Percentiles rank a stretch among this genome's conserved stretches.
phyloP scores from a whole-genome alignment of 345 rosid genomes.

The Moringa oleifera region DNA sequence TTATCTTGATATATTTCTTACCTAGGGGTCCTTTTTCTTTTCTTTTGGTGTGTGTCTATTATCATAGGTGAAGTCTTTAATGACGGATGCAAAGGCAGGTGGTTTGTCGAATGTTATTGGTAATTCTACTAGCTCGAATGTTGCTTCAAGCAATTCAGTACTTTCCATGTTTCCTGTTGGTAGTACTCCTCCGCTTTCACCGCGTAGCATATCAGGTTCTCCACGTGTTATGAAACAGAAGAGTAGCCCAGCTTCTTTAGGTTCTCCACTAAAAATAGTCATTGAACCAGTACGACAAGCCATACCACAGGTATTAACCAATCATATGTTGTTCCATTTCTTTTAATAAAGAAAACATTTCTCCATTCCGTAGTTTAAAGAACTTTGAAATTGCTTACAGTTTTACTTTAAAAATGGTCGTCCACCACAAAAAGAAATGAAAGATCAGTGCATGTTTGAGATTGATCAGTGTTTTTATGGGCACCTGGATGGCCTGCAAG shows the following conservation, averaged over 20 bases:
- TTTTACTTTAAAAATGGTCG: slow-evolving; percentile 84
- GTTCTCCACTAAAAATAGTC: slow-evolving; percentile 63
- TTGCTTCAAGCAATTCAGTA: slow-evolving; percentile 46
- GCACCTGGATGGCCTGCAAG: slow-evolving; percentile 51
- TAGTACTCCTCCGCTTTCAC: slow-evolving; percentile 88
- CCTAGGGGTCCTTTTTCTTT: too few species aligned
- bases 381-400: slow-evolving; percentile 40
- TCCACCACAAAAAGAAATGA: slow-evolving; percentile 62
- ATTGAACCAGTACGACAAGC: slow-evolving; percentile 55
- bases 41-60: slow-evolving; percentile 13
- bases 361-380: too few species aligned
- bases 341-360: too few species aligned
- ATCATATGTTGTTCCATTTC: too few species aligned
- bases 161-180: slow-evolving; percentile 81
- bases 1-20: too few species aligned
- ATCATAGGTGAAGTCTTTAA: slow-evolving; percentile 60
- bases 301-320: slow-evolving; percentile 87
- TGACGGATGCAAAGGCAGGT: slow-evolving; percentile 69
- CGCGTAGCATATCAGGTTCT: slow-evolving; percentile 67
- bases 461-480: slow-evolving; percentile 47
- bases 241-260: slow-evolving; percentile 60
- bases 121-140: slow-evolving; percentile 35
- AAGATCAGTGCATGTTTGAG: slow-evolving; percentile 55
- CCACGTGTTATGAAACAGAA: slow-evolving; percentile 64
- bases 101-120: slow-evolving; percentile 39